Evolutionary conservation across 441 rosid species (phyloP).

Genomic region (Monsonia emarginata): DNA sequence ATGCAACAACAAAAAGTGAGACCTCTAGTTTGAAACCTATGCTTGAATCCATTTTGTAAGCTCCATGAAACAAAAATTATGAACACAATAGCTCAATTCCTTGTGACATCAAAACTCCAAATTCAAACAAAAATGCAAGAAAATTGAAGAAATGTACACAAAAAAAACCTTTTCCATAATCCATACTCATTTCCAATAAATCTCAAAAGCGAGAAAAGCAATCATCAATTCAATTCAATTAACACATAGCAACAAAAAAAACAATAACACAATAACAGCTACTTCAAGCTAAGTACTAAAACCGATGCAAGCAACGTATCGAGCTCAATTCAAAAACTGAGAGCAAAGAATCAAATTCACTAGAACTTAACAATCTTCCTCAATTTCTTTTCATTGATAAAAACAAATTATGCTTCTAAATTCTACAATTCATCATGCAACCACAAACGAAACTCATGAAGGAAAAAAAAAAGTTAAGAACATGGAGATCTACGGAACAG

Average conservation of each 20-base stretch:
- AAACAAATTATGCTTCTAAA: not conserved
- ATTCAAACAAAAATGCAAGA: not conserved
- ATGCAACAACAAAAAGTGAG: not conserved
- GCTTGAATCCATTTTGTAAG: not conserved
- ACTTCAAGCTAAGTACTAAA: slow-evolving; percentile 4
- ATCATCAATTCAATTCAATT: slow-evolving; percentile 1
- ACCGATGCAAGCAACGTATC: slow-evolving; percentile 29
- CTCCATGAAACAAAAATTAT: not conserved
- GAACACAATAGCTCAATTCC: not conserved
- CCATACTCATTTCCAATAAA: slow-evolving; percentile 24
- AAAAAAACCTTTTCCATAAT: slow-evolving; percentile 26
- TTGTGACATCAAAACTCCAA: not conserved
- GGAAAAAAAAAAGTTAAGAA: not conserved
- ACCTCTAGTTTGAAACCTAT: not conserved
- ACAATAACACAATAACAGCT: not conserved
- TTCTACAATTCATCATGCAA: not conserved
- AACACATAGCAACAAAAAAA: not conserved
- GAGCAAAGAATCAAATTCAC: slow-evolving; percentile 25
- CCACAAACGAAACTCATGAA: not conserved
- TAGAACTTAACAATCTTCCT: not conserved
- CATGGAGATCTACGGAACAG: not conserved
- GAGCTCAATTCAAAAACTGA: not conserved
- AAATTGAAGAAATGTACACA: not conserved
- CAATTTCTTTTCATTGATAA: not conserved
- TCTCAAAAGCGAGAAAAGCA: not conserved